Percentiles rank a stretch among this genome's conserved stretches.
These are phyloP conservation scores for Tetrastigma voinierianum DNA, from an alignment of 164 flowering plant genomes.

Conservation along the genomic window DNA sequence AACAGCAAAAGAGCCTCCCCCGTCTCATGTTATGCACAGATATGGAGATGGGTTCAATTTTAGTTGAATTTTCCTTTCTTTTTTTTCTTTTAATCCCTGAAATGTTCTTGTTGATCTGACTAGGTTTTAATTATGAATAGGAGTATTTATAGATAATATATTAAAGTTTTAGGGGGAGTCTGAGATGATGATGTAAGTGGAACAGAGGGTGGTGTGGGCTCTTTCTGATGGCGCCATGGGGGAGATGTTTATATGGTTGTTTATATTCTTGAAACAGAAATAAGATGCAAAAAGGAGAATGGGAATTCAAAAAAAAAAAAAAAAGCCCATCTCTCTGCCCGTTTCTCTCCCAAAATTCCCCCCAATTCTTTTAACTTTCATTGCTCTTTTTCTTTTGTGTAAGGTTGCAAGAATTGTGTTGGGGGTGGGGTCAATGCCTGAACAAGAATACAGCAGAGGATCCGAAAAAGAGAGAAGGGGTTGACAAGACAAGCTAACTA, in stretches of 20 bases:
- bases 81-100: neutral
- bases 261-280: constrained; percentile 23
- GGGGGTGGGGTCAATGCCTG: too few species aligned
- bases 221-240: constrained; percentile 9
- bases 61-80: too few species aligned
- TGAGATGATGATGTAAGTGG: constrained; percentile 17
- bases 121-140: constrained; percentile 15
- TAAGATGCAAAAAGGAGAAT: constrained; percentile 1
- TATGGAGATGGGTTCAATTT: constrained; percentile 27
- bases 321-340: constrained; percentile 21
- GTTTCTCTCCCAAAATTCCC: constrained; percentile 11
- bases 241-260: constrained; percentile 34
- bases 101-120: neutral
- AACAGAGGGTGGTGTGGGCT: neutral
- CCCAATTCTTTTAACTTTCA: neutral
- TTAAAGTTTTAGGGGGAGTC: constrained; percentile 6
- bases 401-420: too few species aligned
- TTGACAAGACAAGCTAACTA: too few species aligned
- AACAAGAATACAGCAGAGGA: neutral
- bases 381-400: neutral
- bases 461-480: constrained; percentile 2
- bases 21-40: constrained; percentile 23
- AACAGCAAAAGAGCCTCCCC: neutral
- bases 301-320: neutral
- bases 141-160: constrained; percentile 25